Conservation (phyloP, 768 basidiomycete species). For the Pleurotus tuber-regium region DNA sequence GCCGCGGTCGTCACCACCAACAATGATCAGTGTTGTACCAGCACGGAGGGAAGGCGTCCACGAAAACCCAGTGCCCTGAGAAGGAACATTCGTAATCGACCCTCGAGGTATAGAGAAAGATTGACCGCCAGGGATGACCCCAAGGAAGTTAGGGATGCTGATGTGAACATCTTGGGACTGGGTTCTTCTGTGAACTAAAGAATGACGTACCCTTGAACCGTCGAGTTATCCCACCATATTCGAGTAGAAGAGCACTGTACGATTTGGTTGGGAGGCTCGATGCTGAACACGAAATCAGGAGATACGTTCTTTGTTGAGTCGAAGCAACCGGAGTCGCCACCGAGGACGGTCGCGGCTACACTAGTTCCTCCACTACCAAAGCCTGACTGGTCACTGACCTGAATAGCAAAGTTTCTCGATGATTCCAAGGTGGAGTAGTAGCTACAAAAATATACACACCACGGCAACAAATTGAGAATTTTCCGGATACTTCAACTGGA, state of each 20-base stretch:
- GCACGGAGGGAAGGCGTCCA: slow-evolving; percentile 67
- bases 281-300: slow-evolving; percentile 57
- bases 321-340: slow-evolving; percentile 59
- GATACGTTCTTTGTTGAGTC: slow-evolving; percentile 43
- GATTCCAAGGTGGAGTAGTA: no score
- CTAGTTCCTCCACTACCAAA: slow-evolving; percentile 80
- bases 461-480: slow-evolving; percentile 76
- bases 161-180: neutral
- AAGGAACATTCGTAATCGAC: slow-evolving; percentile 37
- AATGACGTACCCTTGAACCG: slow-evolving; percentile 49
- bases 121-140: slow-evolving; percentile 77
- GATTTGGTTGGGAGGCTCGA: slow-evolving; percentile 60
- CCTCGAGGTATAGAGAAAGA: slow-evolving; percentile 64
- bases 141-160: slow-evolving; percentile 61
- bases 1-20: slow-evolving; percentile 67
- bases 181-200: neutral
- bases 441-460: slow-evolving; percentile 40
- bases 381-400: slow-evolving; percentile 58
- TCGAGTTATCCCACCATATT: slow-evolving; percentile 59
- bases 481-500: slow-evolving; percentile 62
- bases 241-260: slow-evolving; percentile 64
- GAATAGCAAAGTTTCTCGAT: no score
- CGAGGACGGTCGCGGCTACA: slow-evolving; percentile 56
- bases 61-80: slow-evolving; percentile 59
- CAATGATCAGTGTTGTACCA: slow-evolving; percentile 64